phyloP scores from a whole-genome alignment of 1,284 basidiomycete genomes.

The Trichosporon sp. region DNA sequence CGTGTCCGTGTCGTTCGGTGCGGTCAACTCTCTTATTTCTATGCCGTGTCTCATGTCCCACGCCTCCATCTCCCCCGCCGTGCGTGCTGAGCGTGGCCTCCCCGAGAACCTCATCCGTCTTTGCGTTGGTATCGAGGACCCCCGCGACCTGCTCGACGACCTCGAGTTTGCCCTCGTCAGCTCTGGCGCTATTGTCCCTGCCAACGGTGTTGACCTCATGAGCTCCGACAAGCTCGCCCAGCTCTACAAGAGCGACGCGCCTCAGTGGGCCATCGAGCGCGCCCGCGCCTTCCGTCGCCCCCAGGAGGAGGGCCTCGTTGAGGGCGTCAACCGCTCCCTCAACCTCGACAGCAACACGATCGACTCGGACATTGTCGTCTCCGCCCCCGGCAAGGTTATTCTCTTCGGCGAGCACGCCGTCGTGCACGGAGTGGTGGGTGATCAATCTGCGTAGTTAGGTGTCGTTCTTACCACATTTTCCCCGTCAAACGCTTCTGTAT shows the following conservation, averaged over 20 bases:
- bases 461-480: conserved; percentile 5
- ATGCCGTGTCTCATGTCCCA: conserved; percentile 99
- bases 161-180: conserved; percentile 86
- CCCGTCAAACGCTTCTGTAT: neutral
- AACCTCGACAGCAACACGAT: conserved; percentile 32
- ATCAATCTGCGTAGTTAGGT: conserved; percentile 12
- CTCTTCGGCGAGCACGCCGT: conserved; percentile 99
- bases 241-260: conserved; percentile 36
- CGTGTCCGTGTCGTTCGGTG: conserved; percentile 96
- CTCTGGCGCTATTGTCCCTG: conserved; percentile 71
- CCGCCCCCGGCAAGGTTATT: conserved; percentile 96
- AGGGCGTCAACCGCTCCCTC: conserved; percentile 35
- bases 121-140: conserved; percentile 97
- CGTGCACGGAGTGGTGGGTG: conserved; percentile 87
- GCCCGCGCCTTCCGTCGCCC: conserved; percentile 43
- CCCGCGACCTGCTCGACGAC: conserved; percentile 88
- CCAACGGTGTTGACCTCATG: conserved; percentile 30
- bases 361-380: conserved; percentile 64
- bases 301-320: conserved; percentile 30
- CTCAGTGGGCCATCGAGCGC: conserved; percentile 44
- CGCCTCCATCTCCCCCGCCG: conserved; percentile 92
- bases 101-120: conserved; percentile 97
- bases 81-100: conserved; percentile 84
- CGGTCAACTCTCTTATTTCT: conserved; percentile 95
- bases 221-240: conserved; percentile 29